phyloP scores from a whole-genome alignment of 805 yeast species.

The Metschnikowia sp. region DNA sequence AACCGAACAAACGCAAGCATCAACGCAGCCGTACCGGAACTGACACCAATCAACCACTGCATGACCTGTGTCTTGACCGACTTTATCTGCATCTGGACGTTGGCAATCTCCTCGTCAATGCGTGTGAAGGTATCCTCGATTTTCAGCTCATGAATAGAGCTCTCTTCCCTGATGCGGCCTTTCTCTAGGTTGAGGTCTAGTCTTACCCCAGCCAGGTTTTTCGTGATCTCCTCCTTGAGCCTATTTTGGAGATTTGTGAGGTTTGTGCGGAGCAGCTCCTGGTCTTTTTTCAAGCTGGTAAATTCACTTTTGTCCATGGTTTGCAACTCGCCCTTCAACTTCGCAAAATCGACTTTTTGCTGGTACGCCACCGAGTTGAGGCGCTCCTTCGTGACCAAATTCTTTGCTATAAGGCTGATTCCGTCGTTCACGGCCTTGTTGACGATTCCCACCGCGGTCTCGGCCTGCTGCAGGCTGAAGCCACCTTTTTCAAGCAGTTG shows the following conservation, averaged over 20 bases:
- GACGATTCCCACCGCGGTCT: slow-evolving; percentile 71
- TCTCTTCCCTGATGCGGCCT: slow-evolving; percentile 92
- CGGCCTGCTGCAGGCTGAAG: slow-evolving; percentile 72
- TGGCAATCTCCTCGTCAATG: slow-evolving; percentile 91
- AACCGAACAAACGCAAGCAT: slow-evolving; percentile 88
- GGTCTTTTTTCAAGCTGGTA: slow-evolving; percentile 77
- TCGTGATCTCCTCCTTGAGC: slow-evolving; percentile 87
- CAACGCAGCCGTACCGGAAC: slow-evolving; percentile 96
- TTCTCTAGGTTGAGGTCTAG: slow-evolving; percentile 89
- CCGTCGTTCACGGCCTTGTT: slow-evolving; percentile 78
- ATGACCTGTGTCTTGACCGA: slow-evolving; percentile 93
- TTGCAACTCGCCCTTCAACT: slow-evolving; percentile 86
- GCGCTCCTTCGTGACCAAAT: slow-evolving; percentile 81
- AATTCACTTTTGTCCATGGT: slow-evolving; percentile 85
- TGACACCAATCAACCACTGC: slow-evolving; percentile 98
- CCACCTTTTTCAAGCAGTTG: slow-evolving; percentile 63
- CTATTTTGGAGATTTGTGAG: slow-evolving; percentile 81
- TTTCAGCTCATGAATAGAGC: slow-evolving; percentile 86
- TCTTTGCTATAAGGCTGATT: slow-evolving; percentile 65
- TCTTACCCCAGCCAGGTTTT: slow-evolving; percentile 84
- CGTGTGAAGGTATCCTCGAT: slow-evolving; percentile 93
- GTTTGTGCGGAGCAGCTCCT: slow-evolving; percentile 78
- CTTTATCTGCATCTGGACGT: slow-evolving; percentile 93
- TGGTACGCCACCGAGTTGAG: slow-evolving; percentile 85
- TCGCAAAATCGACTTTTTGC: slow-evolving; percentile 95